Evolutionary conservation across 2,329 filamentous ascomycete genomes (phyloP), one percentile per base, ranked within the genome.

Genomic region (Podosphaera fusca): DNA sequence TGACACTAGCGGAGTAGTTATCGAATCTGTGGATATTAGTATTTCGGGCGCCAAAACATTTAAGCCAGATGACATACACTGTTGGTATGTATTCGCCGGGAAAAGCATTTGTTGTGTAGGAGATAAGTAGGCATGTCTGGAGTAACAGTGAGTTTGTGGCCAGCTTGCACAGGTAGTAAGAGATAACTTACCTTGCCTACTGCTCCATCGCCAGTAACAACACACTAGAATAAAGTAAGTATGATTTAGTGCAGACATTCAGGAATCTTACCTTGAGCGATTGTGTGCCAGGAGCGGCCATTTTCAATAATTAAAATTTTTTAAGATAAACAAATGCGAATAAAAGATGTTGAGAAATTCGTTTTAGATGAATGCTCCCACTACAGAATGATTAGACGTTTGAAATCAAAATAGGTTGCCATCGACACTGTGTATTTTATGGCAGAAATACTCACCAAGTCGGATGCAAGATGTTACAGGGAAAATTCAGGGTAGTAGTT

Each of bases 11-110:
- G 42, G 90, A 95, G 76, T 96, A 96, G 75, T 98, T 98, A 70
- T 96, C 90, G 73, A 96, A 96, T 61, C 88, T 95, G 64, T 29
- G 55, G 51, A 51, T 52, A 63, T 63, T 62, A 62, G 60, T 56
- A 55, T n/a, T 7, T 47, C 36, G 34, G 50, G 29, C 55, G 31
- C 51, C 55, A 8, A 14, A 55, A 49, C 52, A 29, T 46, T 12
- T 47, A 58, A 49, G 61, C 9, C 9, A 14, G 6, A 6, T 53
- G 5, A 38, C 84, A 71, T 74, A 92, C 85, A 98, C 92, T 66
- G 92, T 98, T 64, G 92, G 92, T 66, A 98, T 96, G 73, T 98
- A 98, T 77, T 98, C 92, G 71, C 92, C 92, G n/a, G 92, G 92
- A 71, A 98, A 98, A 63, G 92, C 92, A 75, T 96, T 98, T 62